Percentiles rank a stretch among this genome's conserved stretches.
phyloP scores from a whole-genome alignment of 345 rosid species.

The Rhizophora apiculata region DNA sequence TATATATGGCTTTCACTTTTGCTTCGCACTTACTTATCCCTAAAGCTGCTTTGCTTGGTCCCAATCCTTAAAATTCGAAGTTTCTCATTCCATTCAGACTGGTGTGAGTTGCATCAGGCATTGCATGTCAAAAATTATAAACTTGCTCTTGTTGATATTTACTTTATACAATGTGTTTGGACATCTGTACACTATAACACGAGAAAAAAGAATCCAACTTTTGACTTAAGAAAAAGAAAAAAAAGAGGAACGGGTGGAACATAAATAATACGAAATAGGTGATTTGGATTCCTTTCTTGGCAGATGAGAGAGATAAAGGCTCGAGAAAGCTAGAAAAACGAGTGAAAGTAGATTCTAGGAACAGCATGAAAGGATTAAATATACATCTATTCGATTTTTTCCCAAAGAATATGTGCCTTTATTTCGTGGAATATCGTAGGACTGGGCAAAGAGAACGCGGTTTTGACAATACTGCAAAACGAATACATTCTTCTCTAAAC shows the following conservation, averaged over 20 bases:
- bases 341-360: background rate
- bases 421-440: background rate
- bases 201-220: conserved; percentile 5
- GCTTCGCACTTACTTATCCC: background rate
- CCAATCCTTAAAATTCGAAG: background rate
- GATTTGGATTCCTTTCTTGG: conserved; percentile 25
- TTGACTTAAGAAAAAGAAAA: background rate
- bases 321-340: background rate
- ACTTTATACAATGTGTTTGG: background rate
- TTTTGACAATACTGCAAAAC: too few relatives aligned
- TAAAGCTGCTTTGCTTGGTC: background rate
- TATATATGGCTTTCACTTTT: background rate
- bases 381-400: background rate
- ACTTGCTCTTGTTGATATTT: background rate
- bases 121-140: background rate
- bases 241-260: background rate
- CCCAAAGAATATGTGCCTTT: conserved; percentile 23
- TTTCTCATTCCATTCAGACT: background rate
- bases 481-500: too few relatives aligned
- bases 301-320: background rate
- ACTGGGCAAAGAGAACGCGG: too few relatives aligned
- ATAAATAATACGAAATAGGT: background rate
- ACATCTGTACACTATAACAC: background rate
- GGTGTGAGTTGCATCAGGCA: background rate
- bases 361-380: background rate